These are phyloP conservation scores for Carex parvula DNA, from an alignment of 176 grass and related monocot genomes.

Conservation along the genomic window DNA sequence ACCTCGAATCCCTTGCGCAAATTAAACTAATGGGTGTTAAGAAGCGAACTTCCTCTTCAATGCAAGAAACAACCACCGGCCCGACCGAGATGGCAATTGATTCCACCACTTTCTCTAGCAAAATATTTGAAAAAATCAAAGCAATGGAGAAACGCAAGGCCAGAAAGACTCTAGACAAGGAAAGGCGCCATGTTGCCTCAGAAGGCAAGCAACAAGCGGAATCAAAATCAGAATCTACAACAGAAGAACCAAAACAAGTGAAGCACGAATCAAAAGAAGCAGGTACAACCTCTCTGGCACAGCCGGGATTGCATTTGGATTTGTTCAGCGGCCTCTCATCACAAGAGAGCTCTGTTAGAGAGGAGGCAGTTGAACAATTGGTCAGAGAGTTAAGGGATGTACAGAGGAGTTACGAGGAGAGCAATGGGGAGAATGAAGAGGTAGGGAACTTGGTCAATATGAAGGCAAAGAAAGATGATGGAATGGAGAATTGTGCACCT, in stretches of 20 bases:
- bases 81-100: conserved; percentile 2
- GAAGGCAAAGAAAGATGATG: conserved; percentile 87
- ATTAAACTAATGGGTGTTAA: conserved; percentile 43
- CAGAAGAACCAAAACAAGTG: not conserved
- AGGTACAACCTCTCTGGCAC: not conserved
- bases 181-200: conserved; percentile 38
- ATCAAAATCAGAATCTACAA: not conserved
- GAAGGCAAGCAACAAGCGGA: conserved; percentile 29
- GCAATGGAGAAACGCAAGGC: conserved; percentile 82
- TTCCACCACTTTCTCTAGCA: not conserved
- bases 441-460: conserved; percentile 28
- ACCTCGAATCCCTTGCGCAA: conserved; percentile 15
- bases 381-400: conserved; percentile 54
- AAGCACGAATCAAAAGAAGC: not conserved
- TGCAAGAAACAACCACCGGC: conserved; percentile 8
- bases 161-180: conserved; percentile 72
- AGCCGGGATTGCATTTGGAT: conserved; percentile 61
- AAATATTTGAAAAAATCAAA: conserved; percentile 29
- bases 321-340: conserved; percentile 73
- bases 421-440: conserved; percentile 29
- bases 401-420: conserved; percentile 53
- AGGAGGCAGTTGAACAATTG: conserved; percentile 47
- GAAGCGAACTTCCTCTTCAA: conserved; percentile 41
- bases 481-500: conserved; percentile 69
- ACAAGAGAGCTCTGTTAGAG: conserved; percentile 47